Evolutionary conservation across 352 stramenopile genomes (phyloP).

Genomic region (Phytopythium boreale): DNA sequence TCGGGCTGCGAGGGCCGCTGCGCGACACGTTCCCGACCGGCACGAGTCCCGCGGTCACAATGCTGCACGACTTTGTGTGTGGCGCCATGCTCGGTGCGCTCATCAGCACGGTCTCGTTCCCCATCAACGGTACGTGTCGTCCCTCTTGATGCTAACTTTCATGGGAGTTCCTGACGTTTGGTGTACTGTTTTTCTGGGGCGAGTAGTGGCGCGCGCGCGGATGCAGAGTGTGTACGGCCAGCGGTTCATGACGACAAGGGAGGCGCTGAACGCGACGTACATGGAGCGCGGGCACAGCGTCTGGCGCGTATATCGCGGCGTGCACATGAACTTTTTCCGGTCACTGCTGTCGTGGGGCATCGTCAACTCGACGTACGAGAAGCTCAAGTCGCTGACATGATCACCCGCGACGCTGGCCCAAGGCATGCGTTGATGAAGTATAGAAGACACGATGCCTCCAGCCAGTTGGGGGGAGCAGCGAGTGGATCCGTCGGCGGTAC

Average conservation of each 20-base stretch:
- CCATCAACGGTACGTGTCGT: conserved; percentile 62
- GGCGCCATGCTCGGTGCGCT: conserved; percentile 78
- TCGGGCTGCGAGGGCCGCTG: conserved; percentile 76
- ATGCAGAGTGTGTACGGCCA: conserved; percentile 83
- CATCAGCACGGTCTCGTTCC: conserved; percentile 85
- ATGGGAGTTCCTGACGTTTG: conserved; percentile 1
- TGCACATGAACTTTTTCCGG: conserved; percentile 88
- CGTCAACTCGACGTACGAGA: conserved; percentile 89
- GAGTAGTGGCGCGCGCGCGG: conserved; percentile 64
- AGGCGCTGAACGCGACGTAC: conserved; percentile 71
- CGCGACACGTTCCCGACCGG: conserved; percentile 54
- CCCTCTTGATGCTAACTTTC: background rate
- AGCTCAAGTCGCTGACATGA: conserved; percentile 76
- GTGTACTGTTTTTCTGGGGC: background rate
- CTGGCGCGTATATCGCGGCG: conserved; percentile 73
- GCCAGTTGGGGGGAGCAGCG: background rate
- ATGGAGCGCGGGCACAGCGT: conserved; percentile 61
- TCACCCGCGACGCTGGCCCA: background rate
- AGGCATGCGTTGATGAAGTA: background rate
- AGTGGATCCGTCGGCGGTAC: too few relatives aligned
- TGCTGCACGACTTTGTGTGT: conserved; percentile 83
- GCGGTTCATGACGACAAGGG: conserved; percentile 46
- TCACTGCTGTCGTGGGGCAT: conserved; percentile 89
- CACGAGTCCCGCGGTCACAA: conserved; percentile 32
- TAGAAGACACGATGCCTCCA: background rate